These are phyloP conservation scores for Rubia yunnanensis DNA, from an alignment of 257 asterid genomes.

Conservation along the genomic window DNA sequence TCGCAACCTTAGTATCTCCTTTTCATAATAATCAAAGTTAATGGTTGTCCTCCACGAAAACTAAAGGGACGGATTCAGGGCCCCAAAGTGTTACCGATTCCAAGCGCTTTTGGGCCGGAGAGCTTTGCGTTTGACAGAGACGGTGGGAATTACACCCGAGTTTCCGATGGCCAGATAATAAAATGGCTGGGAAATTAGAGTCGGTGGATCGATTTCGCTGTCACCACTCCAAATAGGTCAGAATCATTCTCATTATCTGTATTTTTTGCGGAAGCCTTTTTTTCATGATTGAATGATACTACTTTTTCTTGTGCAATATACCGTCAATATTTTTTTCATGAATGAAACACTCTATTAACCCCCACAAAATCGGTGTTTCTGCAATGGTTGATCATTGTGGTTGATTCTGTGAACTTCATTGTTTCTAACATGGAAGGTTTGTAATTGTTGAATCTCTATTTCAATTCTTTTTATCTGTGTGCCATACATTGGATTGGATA, in stretches of 20 bases:
- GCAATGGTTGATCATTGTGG: conserved; percentile 48
- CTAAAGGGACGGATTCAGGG: neutral
- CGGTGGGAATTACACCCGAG: conserved; percentile 24
- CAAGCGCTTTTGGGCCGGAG: conserved; percentile 23
- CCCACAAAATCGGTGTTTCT: no score
- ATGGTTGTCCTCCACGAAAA: neutral
- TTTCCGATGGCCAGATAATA: conserved; percentile 29
- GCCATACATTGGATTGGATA: neutral
- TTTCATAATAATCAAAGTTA: no score
- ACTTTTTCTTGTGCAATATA: neutral
- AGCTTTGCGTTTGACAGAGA: conserved; percentile 21
- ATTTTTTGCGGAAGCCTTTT: neutral
- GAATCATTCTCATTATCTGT: neutral
- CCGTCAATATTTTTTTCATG: no score
- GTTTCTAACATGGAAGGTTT: conserved; percentile 89
- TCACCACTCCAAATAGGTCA: conserved; percentile 22
- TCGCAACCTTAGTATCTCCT: neutral
- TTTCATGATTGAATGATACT: neutral
- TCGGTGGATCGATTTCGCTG: conserved; percentile 25
- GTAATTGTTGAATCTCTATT: conserved; percentile 11
- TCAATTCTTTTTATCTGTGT: neutral
- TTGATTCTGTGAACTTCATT: conserved; percentile 38
- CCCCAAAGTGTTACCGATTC: conserved; percentile 6
- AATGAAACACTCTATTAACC: no score
- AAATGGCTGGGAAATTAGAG: conserved; percentile 16